Evolutionary conservation across 202 grass and related monocot species (phyloP).

Genomic region (Alloteropsis angusta): DNA sequence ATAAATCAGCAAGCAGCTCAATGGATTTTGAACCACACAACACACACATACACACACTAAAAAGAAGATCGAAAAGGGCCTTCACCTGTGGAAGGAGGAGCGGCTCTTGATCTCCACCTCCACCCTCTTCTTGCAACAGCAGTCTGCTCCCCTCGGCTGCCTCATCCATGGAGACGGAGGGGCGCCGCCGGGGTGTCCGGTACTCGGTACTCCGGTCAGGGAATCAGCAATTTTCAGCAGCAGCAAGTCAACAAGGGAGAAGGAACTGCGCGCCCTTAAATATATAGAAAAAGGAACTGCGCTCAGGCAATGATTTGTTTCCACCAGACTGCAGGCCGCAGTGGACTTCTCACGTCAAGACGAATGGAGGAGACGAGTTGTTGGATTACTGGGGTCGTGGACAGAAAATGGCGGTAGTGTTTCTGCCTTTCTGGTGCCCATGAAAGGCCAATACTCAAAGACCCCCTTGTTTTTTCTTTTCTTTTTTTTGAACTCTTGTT

Average conservation of each 20-base stretch:
- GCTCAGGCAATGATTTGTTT: neutral
- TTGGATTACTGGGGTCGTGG: too few species aligned
- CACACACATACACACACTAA: too few species aligned
- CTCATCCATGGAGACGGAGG: constrained; percentile 24
- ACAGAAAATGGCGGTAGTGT: too few species aligned
- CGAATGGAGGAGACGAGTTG: neutral
- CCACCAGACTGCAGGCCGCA: neutral
- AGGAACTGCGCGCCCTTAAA: too few species aligned
- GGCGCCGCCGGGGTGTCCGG: neutral
- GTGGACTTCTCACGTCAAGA: neutral
- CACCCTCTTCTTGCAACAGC: constrained; percentile 16
- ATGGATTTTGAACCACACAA: neutral
- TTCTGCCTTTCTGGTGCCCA: neutral
- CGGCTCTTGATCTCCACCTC: constrained; percentile 9
- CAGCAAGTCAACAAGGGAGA: neutral
- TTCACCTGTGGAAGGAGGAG: constrained; percentile 13
- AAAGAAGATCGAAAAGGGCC: neutral
- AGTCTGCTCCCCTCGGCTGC: neutral
- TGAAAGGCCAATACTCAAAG: neutral
- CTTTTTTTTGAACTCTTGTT: too few species aligned
- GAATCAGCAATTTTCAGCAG: neutral
- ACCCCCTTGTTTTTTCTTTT: neutral
- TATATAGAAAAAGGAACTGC: too few species aligned
- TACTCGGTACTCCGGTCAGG: neutral
- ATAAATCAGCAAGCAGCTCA: neutral